A percentile compares a stretch with the other conserved stretches of the same genome.
Evolutionary conservation across 768 basidiomycete species (phyloP).

Genomic region (Pulveroboletus sp.): DNA sequence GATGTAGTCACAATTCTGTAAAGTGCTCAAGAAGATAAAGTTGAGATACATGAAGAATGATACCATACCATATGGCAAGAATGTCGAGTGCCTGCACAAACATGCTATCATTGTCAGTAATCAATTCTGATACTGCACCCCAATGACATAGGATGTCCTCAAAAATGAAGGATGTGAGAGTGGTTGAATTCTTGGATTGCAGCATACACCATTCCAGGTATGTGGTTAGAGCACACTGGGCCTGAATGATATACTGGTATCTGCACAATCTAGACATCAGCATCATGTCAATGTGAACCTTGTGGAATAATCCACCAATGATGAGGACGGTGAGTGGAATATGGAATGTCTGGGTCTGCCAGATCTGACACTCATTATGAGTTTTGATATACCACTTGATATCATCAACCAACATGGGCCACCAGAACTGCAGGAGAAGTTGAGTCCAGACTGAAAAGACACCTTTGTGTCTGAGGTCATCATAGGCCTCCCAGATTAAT

Average conservation of each 20-base stretch:
- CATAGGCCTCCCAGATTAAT: not conserved
- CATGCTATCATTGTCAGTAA: not conserved
- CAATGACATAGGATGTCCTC: slow-evolving; percentile 17
- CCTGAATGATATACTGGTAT: slow-evolving; percentile 18
- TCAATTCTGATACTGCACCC: slow-evolving; percentile 5
- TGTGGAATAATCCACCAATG: slow-evolving; percentile 11
- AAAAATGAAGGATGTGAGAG: slow-evolving; percentile 15
- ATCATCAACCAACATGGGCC: too few species aligned
- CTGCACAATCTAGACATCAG: too few species aligned
- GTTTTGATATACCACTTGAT: too few species aligned
- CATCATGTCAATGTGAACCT: not conserved
- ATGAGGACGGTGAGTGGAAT: slow-evolving; percentile 9
- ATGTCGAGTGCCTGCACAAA: not conserved
- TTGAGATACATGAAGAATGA: not conserved
- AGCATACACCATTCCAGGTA: too few species aligned
- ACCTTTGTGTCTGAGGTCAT: not conserved
- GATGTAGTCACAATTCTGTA: not conserved
- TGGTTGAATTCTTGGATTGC: slow-evolving; percentile 14
- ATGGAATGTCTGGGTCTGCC: not conserved
- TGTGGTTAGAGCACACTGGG: not conserved
- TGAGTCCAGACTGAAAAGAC: not conserved
- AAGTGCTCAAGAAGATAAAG: not conserved
- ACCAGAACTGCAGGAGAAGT: not conserved
- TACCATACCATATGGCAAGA: not conserved
- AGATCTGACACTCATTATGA: too few species aligned